Conservation (phyloP, 768 basidiomycete genomes). For the Termitomyces sp. region DNA sequence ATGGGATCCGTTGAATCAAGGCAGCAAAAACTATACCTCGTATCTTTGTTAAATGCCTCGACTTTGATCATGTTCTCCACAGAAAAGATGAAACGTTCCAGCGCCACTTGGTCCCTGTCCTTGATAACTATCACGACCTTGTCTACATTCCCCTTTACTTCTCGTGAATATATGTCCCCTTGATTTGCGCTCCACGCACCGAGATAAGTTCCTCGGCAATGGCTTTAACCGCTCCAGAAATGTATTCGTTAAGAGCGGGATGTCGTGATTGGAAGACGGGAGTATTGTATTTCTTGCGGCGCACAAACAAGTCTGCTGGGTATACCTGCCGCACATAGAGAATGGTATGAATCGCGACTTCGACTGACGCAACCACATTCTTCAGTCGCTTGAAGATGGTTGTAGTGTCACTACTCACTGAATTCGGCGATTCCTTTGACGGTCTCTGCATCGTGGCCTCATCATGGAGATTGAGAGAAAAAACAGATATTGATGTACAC, state of each 20-base stretch:
- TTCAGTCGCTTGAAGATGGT: background rate
- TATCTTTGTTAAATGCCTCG: conserved; percentile 65
- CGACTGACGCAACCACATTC: conserved; percentile 50
- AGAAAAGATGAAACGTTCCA: conserved; percentile 91
- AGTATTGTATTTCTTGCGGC: conserved; percentile 85
- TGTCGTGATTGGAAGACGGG: conserved; percentile 94
- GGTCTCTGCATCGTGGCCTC: conserved; percentile 38
- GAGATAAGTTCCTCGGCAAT: conserved; percentile 68
- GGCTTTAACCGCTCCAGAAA: conserved; percentile 84
- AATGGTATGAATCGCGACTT: conserved; percentile 90
- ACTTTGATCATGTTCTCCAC: conserved; percentile 77
- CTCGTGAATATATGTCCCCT: background rate
- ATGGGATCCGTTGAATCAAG: background rate
- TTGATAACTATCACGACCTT: conserved; percentile 85
- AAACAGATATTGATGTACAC: conserved; percentile 4
- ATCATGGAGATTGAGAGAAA: background rate
- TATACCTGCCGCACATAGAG: conserved; percentile 90
- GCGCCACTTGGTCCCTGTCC: conserved; percentile 66
- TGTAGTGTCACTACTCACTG: conserved; percentile 45
- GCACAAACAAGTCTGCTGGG: conserved; percentile 81
- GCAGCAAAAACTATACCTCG: conserved; percentile 38
- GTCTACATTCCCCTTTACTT: conserved; percentile 64
- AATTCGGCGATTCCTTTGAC: conserved; percentile 66
- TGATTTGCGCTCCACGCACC: conserved; percentile 31
- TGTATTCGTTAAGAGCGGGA: conserved; percentile 82